Evolutionary conservation across 2,329 filamentous ascomycete genomes (phyloP).

Genomic region (Sphaerulina vaccinii): DNA sequence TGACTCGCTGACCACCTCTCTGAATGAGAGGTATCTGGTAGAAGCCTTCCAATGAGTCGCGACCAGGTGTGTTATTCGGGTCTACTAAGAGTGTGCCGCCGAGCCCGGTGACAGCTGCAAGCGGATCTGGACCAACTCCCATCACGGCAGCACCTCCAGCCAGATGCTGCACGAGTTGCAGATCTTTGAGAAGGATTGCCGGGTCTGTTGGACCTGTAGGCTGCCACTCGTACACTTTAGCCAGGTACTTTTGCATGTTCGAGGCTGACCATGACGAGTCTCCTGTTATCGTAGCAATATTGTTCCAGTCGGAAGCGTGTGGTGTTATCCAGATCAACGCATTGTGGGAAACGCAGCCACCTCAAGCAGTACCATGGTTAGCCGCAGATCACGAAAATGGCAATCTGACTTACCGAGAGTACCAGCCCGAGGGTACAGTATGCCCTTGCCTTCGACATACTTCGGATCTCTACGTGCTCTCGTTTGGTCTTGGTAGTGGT

Average conservation of each 20-base stretch:
- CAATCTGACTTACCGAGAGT: conserved; percentile 45
- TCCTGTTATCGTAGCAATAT: conserved; percentile 58
- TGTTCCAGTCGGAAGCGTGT: conserved; percentile 57
- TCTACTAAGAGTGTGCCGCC: conserved; percentile 50
- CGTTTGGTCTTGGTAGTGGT: conserved; percentile 55
- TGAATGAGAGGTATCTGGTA: conserved; percentile 61
- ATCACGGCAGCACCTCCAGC: conserved; percentile 25
- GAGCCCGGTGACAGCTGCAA: conserved; percentile 47
- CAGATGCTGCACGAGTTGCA: conserved; percentile 23
- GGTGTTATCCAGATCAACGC: conserved; percentile 60
- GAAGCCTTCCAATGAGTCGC: conserved; percentile 51
- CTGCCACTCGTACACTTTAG: conserved; percentile 44
- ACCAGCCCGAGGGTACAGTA: conserved; percentile 58
- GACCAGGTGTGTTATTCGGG: conserved; percentile 38
- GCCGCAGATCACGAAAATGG: neutral
- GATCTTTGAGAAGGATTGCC: conserved; percentile 25
- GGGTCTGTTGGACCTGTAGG: conserved; percentile 26
- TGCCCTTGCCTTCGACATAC: conserved; percentile 51
- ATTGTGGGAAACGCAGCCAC: conserved; percentile 50
- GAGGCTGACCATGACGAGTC: conserved; percentile 57
- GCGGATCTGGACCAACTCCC: conserved; percentile 33
- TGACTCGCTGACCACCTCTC: conserved; percentile 48
- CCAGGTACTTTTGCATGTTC: conserved; percentile 59
- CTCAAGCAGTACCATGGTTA: neutral
- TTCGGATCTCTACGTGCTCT: conserved; percentile 58